A percentile compares a stretch with the other conserved stretches of the same genome.
Conservation (phyloP, 164 flowering plant species). For the Sextonia rubra region DNA sequence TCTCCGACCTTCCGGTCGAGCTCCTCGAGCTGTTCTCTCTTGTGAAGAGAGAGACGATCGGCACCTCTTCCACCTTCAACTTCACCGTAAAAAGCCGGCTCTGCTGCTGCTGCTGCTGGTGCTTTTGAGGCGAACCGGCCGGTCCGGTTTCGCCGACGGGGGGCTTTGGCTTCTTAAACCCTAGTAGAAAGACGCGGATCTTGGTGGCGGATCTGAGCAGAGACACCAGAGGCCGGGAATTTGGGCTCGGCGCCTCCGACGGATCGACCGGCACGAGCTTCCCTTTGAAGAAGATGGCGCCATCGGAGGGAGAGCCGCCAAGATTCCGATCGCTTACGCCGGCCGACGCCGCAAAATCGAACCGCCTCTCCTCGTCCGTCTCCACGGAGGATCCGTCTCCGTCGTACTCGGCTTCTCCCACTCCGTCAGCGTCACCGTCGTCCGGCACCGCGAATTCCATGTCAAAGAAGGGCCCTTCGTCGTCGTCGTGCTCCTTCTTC, state of each 20-base stretch:
- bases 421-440: conserved; percentile 6
- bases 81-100: conserved; percentile 57
- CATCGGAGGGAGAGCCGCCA: conserved; percentile 53
- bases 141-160: conserved; percentile 15
- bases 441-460: conserved; percentile 55
- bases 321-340: conserved; percentile 20
- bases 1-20: conserved; percentile 8
- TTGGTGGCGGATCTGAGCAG: conserved; percentile 54
- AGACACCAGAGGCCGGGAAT: conserved; percentile 22
- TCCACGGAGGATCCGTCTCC: conserved; percentile 5
- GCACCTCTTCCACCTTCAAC: conserved; percentile 74
- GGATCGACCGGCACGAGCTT: conserved; percentile 47
- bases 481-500: conserved; percentile 31
- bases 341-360: conserved; percentile 43
- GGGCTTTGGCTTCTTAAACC: conserved; percentile 53
- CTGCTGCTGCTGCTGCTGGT: conserved; percentile 6
- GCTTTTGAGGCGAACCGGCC: neutral
- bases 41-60: conserved; percentile 54
- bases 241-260: neutral
- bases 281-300: conserved; percentile 73
- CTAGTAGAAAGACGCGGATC: conserved; percentile 59
- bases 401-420: neutral
- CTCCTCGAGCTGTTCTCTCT: conserved; percentile 46
- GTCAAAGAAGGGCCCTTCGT: conserved; percentile 82
- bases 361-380: conserved; percentile 37